phyloP scores from a whole-genome alignment of 768 basidiomycete species.

The Rhodotorula taiwanensis region DNA sequence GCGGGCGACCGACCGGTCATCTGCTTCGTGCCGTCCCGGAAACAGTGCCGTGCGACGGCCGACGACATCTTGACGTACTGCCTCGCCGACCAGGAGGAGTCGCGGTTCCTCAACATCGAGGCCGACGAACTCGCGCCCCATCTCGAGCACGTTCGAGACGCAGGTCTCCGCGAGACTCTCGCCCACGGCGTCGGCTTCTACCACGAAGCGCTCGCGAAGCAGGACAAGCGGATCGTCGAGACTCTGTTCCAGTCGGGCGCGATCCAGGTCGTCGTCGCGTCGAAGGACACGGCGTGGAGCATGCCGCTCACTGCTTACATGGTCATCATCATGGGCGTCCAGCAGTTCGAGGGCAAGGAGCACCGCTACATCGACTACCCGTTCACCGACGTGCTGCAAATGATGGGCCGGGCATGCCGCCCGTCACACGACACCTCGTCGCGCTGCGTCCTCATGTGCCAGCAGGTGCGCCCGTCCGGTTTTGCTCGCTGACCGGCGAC shows the following conservation, averaged over 20 bases:
- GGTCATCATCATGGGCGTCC: constrained; percentile 99
- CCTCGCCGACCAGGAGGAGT: constrained; percentile 71
- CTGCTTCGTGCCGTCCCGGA: constrained; percentile 82
- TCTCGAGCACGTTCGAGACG: constrained; percentile 73
- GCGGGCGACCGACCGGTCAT: constrained; percentile 80
- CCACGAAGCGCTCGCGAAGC: constrained; percentile 83
- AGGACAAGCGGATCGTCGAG: constrained; percentile 91
- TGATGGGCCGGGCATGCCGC: constrained; percentile 98
- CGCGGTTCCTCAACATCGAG: constrained; percentile 84
- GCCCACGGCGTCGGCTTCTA: constrained; percentile 90
- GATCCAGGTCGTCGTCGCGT: constrained; percentile 87
- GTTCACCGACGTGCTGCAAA: constrained; percentile 95
- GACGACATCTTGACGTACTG: constrained; percentile 86
- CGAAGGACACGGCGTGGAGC: constrained; percentile 97
- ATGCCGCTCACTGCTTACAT: constrained; percentile 89
- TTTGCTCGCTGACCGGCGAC: no score
- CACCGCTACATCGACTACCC: constrained; percentile 97
- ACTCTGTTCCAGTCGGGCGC: constrained; percentile 87
- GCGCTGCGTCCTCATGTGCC: constrained; percentile 93
- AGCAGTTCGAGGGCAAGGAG: constrained; percentile 91
- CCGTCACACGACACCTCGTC: constrained; percentile 80
- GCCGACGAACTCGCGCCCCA: constrained; percentile 75
- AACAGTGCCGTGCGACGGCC: constrained; percentile 89
- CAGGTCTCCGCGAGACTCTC: constrained; percentile 66
- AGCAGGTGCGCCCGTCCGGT: constrained; percentile 46